Evolutionary conservation across 345 rosid species (phyloP).

Genomic region (Euphorbia pulcherrima): DNA sequence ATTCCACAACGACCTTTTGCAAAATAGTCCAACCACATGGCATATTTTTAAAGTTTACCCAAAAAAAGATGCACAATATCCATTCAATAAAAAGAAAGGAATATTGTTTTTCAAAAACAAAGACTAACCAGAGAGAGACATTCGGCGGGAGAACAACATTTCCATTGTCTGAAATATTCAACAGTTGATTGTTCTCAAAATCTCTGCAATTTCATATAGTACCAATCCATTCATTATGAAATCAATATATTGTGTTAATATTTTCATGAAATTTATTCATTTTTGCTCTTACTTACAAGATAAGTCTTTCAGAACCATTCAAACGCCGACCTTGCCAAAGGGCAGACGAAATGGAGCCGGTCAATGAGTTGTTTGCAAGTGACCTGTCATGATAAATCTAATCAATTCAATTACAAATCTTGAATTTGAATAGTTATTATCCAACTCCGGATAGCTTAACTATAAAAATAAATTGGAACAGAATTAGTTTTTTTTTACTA

Average conservation of each 20-base stretch:
- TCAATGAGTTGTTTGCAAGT: conserved; percentile 68
- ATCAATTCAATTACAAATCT: neutral
- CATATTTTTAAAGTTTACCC: too few species aligned
- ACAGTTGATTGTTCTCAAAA: conserved; percentile 61
- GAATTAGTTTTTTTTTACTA: too few species aligned
- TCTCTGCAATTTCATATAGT: conserved; percentile 48
- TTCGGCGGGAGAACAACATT: conserved; percentile 58
- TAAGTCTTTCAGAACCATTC: conserved; percentile 47
- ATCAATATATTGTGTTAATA: neutral
- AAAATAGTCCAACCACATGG: too few species aligned
- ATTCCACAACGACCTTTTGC: too few species aligned
- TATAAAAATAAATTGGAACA: neutral
- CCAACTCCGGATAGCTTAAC: conserved; percentile 2
- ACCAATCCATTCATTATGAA: conserved; percentile 9
- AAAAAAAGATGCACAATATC: too few species aligned
- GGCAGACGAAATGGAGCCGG: conserved; percentile 58
- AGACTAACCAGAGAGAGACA: conserved; percentile 70
- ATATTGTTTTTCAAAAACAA: conserved; percentile 18
- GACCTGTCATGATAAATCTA: conserved; percentile 50
- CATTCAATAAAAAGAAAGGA: too few species aligned
- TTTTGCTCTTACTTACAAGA: conserved; percentile 71
- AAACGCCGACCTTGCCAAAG: conserved; percentile 66
- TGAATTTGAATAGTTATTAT: neutral
- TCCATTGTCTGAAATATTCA: conserved; percentile 60
- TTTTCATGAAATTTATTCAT: neutral